Evolutionary conservation across 176 grass and related monocot genomes (phyloP).

Genomic region (Pontederia paniculata): DNA sequence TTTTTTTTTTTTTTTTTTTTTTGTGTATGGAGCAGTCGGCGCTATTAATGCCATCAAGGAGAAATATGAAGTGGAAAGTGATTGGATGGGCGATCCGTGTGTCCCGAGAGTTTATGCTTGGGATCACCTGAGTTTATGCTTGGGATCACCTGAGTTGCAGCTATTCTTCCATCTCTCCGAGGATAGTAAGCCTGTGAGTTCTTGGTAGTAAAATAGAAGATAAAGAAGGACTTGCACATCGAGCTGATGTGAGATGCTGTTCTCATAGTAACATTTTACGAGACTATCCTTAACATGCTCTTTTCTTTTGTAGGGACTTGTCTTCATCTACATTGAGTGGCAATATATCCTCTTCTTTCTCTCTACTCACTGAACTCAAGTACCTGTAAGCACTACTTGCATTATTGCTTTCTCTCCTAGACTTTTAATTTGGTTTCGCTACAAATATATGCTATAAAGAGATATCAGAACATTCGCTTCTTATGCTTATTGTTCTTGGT

Average conservation of each 20-base stretch:
- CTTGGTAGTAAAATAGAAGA: background rate
- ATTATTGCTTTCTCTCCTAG: too few relatives aligned
- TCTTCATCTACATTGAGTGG: conserved; percentile 8
- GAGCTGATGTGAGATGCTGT: too few relatives aligned
- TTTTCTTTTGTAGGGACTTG: conserved; percentile 3
- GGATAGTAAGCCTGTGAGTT: background rate
- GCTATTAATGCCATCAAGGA: background rate
- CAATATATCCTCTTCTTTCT: background rate
- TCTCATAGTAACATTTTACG: background rate
- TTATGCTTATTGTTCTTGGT: too few relatives aligned
- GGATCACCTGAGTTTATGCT: conserved; percentile 1
- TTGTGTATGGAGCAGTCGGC: background rate
- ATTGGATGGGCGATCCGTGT: conserved; percentile 9
- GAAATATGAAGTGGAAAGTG: conserved; percentile 1
- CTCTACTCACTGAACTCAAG: background rate
- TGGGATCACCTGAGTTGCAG: conserved; percentile 5
- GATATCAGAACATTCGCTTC: too few relatives aligned
- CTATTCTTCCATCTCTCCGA: background rate
- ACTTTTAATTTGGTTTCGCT: too few relatives aligned
- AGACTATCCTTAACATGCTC: background rate
- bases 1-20: background rate
- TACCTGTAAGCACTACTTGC: conserved; percentile 3
- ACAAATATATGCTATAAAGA: too few relatives aligned
- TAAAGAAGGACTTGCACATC: background rate
- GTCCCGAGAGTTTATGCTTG: background rate